A percentile compares a stretch with the other conserved stretches of the same genome.
These are phyloP conservation scores for Cyclanthera cordifolia DNA, from an alignment of 306 rosid genomes.

Conservation along the genomic window DNA sequence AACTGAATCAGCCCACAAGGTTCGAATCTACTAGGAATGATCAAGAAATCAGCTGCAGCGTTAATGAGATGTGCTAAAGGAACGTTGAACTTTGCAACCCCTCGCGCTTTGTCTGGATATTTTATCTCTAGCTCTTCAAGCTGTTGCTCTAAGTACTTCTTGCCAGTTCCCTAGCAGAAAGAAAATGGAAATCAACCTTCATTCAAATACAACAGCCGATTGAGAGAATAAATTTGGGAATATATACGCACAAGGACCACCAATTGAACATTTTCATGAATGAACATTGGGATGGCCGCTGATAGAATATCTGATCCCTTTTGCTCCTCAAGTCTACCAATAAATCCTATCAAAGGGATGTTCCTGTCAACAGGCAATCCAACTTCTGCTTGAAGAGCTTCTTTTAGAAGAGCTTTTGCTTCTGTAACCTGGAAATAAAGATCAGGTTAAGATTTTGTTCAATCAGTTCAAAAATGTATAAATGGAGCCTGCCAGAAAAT, in stretches of 20 bases:
- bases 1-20: slow-evolving; percentile 47
- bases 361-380: slow-evolving; percentile 72
- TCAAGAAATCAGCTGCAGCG: slow-evolving; percentile 31
- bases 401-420: slow-evolving; percentile 68
- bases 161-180: slow-evolving; percentile 36
- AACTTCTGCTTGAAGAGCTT: slow-evolving; percentile 87
- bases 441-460: neutral
- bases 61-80: slow-evolving; percentile 34
- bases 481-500: neutral
- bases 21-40: slow-evolving; percentile 41
- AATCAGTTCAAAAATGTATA: neutral
- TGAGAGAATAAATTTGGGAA: neutral
- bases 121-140: slow-evolving; percentile 23
- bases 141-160: slow-evolving; percentile 30
- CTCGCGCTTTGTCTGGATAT: slow-evolving; percentile 30
- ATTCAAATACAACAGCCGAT: neutral
- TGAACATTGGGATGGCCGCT: slow-evolving; percentile 60
- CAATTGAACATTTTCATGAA: slow-evolving; percentile 50
- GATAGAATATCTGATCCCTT: slow-evolving; percentile 91
- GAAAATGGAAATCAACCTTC: slow-evolving; percentile 4
- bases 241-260: slow-evolving; percentile 58
- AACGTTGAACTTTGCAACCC: slow-evolving; percentile 29
- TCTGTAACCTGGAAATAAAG: slow-evolving; percentile 38
- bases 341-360: slow-evolving; percentile 67
- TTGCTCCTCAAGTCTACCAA: slow-evolving; percentile 97